Evolutionary conservation across 2,329 filamentous ascomycete genomes (phyloP).

Genomic region (Cladosporium sp.): DNA sequence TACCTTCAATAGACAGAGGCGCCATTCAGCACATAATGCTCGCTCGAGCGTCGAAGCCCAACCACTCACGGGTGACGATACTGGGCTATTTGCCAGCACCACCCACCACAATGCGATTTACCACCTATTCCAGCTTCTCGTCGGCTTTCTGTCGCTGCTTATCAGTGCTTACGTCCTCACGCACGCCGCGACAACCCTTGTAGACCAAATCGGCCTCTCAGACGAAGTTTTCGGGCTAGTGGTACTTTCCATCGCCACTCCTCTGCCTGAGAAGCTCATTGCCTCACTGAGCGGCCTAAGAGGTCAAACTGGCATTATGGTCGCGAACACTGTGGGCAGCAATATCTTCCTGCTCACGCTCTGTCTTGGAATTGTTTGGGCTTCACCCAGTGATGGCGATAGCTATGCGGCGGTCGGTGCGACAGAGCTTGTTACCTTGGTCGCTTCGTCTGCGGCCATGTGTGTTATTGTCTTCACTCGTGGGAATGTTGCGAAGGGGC

Average conservation of each 20-base stretch:
- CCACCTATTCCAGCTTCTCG: slow-evolving; percentile 45
- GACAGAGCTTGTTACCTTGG: slow-evolving; percentile 26
- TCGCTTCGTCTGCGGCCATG: slow-evolving; percentile 25
- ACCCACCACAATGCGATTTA: slow-evolving; percentile 32
- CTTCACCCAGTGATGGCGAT: slow-evolving; percentile 21
- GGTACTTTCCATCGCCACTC: slow-evolving; percentile 54
- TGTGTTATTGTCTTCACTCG: slow-evolving; percentile 26
- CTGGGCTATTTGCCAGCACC: not conserved
- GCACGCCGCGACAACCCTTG: slow-evolving; percentile 45
- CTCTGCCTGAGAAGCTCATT: slow-evolving; percentile 56
- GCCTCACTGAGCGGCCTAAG: slow-evolving; percentile 50
- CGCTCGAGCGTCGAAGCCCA: not conserved
- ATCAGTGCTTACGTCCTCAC: slow-evolving; percentile 53
- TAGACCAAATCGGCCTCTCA: slow-evolving; percentile 45
- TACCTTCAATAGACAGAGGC: not conserved
- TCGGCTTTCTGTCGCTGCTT: slow-evolving; percentile 48
- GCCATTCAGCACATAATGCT: not conserved
- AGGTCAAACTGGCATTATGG: slow-evolving; percentile 52
- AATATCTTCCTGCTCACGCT: slow-evolving; percentile 57
- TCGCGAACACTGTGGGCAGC: slow-evolving; percentile 55
- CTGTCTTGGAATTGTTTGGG: slow-evolving; percentile 46
- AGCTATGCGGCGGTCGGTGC: slow-evolving; percentile 20
- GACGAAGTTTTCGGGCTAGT: slow-evolving; percentile 50
- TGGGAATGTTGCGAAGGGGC: slow-evolving; percentile 19
- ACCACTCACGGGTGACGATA: not conserved